Conservation (phyloP, 495 filamentous ascomycete species). For the Neurospora hispaniola region DNA sequence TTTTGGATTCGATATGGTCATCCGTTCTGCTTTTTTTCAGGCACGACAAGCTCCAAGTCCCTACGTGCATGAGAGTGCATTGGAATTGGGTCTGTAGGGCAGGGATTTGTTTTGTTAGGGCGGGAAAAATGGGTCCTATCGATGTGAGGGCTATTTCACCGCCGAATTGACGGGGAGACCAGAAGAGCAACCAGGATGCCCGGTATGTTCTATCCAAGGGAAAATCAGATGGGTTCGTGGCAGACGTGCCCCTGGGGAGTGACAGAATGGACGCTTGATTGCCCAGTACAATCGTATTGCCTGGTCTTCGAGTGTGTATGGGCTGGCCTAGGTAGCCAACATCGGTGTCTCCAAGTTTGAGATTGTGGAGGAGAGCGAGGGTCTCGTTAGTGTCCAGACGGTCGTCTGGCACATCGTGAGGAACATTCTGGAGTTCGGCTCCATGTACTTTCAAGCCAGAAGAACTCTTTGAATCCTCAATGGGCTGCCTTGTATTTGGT, state of each 20-base stretch:
- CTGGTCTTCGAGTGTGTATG: background rate
- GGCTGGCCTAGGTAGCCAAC: background rate
- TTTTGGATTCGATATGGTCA: background rate
- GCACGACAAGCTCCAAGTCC: background rate
- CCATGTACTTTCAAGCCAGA: background rate
- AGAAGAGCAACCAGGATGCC: background rate
- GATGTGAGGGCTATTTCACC: background rate
- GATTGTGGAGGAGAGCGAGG: background rate
- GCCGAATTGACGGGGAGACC: background rate
- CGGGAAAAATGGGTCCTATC: background rate
- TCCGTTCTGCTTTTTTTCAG: background rate
- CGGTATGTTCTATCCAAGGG: background rate
- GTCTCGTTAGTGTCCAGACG: background rate
- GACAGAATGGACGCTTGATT: background rate
- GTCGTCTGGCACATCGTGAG: background rate
- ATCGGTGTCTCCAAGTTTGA: background rate
- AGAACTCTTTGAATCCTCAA: background rate
- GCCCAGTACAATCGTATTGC: background rate
- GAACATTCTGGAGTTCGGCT: background rate
- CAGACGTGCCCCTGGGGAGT: background rate
- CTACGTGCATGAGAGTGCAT: background rate
- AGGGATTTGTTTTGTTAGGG: background rate
- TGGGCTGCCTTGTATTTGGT: background rate
- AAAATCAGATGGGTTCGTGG: background rate
- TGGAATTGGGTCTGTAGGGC: background rate